Base-by-base conservation (phyloP, 495 filamentous ascomycete species). In the Annulohypoxylon stygium region DNA sequence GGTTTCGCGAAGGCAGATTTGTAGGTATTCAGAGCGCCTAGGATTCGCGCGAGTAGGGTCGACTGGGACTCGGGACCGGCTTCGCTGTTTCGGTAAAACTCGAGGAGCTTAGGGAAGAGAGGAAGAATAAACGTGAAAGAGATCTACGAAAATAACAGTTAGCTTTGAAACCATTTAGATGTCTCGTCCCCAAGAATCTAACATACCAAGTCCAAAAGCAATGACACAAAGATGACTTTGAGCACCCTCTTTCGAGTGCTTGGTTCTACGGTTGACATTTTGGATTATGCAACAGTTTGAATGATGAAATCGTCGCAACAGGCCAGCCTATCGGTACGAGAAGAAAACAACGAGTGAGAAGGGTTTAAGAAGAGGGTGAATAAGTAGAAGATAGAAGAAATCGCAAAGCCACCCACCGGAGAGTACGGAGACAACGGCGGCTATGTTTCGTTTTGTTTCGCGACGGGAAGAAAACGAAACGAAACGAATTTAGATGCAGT, bases 71-170 rank as follows among this genome's bases (percentile, higher is more conserved):
- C 84, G 61, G 85, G 76, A 12, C 87, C 79, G 26, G 84, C 83
- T 75, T 93, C 91, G 73, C 80, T 81, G 58, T 90, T 88, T 79
- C 93, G 92, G 85, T 99, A 99, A 87, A 98, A 98, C 76, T 94
- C 89, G 79, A 99, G 90, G 16, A 99, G 90, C 18, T 92, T 93
- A 3, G 96, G 96, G 79, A 97, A 99, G 48, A 99, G 90, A 0
- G 96, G 96, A 4, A 99, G 91, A 82, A 98, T 98, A 81, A 98
- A 96, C n/a, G 97, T 98, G 79, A 86, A 86, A 23, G 83, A 85
- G 25, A 86, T 82, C 84, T 86, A 57, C 16, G 9, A 5, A 45
- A 36, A 18, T 36, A 33, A 64, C 58, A 53, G 50, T 79, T 71
- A 76, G 78, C 65, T 75, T 45, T 34, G 12, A 48, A 25, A 25